phyloP scores from a whole-genome alignment of 768 basidiomycete species.

The Ramaria sp. region DNA sequence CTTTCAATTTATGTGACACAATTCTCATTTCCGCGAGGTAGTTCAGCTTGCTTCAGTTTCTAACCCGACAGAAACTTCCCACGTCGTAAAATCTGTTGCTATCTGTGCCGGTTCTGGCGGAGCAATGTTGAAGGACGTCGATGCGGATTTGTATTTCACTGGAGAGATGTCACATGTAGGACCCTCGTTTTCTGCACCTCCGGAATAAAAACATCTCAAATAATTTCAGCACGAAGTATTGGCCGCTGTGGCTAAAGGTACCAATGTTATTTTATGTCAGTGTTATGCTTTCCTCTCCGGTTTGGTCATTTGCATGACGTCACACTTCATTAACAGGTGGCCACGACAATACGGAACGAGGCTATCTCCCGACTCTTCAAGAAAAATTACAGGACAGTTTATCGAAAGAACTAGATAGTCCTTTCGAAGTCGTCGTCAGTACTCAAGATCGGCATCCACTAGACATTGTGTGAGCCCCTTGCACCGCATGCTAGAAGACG shows the following conservation, averaged over 20 bases:
- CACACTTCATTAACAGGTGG: constrained; percentile 44
- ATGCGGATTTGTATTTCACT: constrained; percentile 84
- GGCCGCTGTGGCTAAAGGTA: constrained; percentile 64
- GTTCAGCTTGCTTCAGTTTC: constrained; percentile 57
- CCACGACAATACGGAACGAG: constrained; percentile 92
- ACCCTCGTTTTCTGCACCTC: constrained; percentile 2
- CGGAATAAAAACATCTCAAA: not conserved
- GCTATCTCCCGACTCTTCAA: constrained; percentile 73
- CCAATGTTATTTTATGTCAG: constrained; percentile 78
- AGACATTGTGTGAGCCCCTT: constrained; percentile 46
- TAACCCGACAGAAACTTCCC: constrained; percentile 8
- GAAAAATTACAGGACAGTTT: constrained; percentile 49
- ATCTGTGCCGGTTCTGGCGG: constrained; percentile 90
- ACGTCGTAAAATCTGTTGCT: constrained; percentile 45
- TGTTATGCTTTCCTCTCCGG: constrained; percentile 2
- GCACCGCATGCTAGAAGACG: too few relatives aligned
- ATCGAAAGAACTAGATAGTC: constrained; percentile 19
- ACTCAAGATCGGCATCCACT: constrained; percentile 67
- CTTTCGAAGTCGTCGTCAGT: constrained; percentile 61
- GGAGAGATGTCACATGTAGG: constrained; percentile 86
- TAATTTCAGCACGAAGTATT: constrained; percentile 74
- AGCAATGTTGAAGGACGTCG: constrained; percentile 55
- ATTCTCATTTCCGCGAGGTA: constrained; percentile 18
- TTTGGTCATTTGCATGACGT: not conserved
- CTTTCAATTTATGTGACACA: constrained; percentile 11